Evolutionary conservation across 2,329 filamentous ascomycete genomes (phyloP).

Genomic region (Colletotrichum trifolii): DNA sequence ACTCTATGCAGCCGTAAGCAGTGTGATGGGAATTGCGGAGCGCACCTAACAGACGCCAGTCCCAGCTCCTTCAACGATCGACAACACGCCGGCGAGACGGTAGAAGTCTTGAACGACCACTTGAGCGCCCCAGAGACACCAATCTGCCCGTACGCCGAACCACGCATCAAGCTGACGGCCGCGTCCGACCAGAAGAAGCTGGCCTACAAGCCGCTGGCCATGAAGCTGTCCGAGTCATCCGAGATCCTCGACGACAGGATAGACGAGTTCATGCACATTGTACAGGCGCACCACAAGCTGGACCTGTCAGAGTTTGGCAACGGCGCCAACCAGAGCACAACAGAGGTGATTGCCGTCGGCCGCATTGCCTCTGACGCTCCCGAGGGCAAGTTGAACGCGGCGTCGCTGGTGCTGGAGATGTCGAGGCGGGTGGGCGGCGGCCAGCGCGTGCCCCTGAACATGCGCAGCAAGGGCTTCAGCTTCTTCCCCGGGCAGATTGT

Average conservation of each 20-base stretch:
- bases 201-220: constrained; percentile 89
- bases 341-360: constrained; percentile 89
- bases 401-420: constrained; percentile 88
- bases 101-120: constrained; percentile 86
- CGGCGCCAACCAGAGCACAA: constrained; percentile 84
- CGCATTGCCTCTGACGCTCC: constrained; percentile 88
- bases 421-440: constrained; percentile 87
- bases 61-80: constrained; percentile 79
- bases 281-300: constrained; percentile 79
- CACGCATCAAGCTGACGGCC: constrained; percentile 85
- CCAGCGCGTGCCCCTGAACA: constrained; percentile 80
- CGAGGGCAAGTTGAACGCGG: constrained; percentile 87
- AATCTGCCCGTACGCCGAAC: constrained; percentile 76
- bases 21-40: background rate
- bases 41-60: constrained; percentile 45
- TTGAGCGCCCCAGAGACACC: constrained; percentile 75
- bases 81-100: constrained; percentile 80
- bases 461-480: constrained; percentile 76
- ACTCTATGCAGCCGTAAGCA: constrained; percentile 52
- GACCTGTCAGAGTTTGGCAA: constrained; percentile 88
- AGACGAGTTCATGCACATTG: constrained; percentile 82
- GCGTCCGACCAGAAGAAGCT: constrained; percentile 93
- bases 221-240: constrained; percentile 93
- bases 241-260: constrained; percentile 96
- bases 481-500: constrained; percentile 97